These are phyloP conservation scores for Solioccasus polychromus DNA, from an alignment of 768 basidiomycete genomes.

Conservation along the genomic window DNA sequence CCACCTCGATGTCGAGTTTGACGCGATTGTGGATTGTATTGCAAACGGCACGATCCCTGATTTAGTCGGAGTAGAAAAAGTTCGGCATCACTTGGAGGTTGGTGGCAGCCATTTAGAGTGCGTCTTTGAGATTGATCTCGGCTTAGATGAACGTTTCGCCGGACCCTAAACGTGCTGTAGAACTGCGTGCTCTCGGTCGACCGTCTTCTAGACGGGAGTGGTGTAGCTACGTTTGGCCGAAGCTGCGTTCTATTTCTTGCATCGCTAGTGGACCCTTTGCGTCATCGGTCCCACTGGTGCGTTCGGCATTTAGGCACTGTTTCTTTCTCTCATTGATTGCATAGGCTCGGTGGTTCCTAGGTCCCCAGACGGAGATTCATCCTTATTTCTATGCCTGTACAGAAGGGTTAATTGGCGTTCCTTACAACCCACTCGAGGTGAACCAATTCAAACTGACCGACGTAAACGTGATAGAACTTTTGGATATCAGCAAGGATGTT, in stretches of 20 bases:
- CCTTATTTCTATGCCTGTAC: constrained; percentile 1
- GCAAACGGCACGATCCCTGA: neutral
- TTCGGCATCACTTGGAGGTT: constrained; percentile 4
- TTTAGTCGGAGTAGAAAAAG: neutral
- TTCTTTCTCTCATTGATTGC: neutral
- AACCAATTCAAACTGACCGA: neutral
- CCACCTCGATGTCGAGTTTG: neutral
- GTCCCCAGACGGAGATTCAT: constrained; percentile 1
- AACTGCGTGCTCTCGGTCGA: constrained; percentile 11
- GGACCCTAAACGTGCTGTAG: constrained; percentile 3
- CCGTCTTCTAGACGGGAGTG: neutral
- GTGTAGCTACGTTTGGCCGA: constrained; percentile 13
- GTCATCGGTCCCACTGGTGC: constrained; percentile 8
- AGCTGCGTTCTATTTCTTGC: constrained; percentile 6
- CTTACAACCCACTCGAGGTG: neutral
- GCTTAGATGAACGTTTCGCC: neutral
- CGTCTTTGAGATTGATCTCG: neutral
- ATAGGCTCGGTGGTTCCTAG: constrained; percentile 16
- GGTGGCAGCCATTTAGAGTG: neutral
- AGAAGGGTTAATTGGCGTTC: constrained; percentile 7
- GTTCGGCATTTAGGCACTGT: neutral
- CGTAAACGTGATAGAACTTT: constrained; percentile 10
- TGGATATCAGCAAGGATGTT: constrained; percentile 8
- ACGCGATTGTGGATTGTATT: neutral
- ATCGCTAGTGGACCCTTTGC: constrained; percentile 14